A percentile compares a stretch with the other conserved stretches of the same genome.
Evolutionary conservation across 345 rosid genomes (phyloP).

Genomic region (Psidium guajava): DNA sequence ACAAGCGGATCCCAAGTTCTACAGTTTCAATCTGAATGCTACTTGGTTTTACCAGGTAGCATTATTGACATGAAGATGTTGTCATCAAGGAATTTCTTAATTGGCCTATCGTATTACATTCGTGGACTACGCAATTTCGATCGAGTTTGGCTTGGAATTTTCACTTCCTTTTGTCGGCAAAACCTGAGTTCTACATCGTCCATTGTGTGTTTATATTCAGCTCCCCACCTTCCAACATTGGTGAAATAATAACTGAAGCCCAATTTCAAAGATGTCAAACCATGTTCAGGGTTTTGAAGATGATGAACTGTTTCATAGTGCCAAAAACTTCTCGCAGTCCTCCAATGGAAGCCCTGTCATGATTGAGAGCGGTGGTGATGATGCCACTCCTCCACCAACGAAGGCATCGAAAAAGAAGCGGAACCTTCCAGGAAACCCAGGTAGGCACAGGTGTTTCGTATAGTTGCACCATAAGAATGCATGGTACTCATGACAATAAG

Average conservation of each 20-base stretch:
- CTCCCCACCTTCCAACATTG: slow-evolving; percentile 1
- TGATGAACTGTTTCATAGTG: slow-evolving; percentile 29
- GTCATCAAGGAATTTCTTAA: slow-evolving; percentile 19
- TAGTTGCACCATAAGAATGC: not conserved
- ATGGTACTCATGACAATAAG: not conserved
- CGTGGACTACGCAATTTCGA: not conserved
- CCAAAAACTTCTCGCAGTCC: slow-evolving; percentile 14
- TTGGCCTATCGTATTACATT: slow-evolving; percentile 1
- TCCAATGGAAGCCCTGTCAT: slow-evolving; percentile 30
- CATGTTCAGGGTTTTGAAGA: slow-evolving; percentile 34
- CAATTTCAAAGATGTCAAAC: slow-evolving; percentile 26
- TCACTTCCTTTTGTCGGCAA: slow-evolving; percentile 28
- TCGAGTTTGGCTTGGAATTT: slow-evolving; percentile 10
- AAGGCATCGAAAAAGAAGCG: slow-evolving; percentile 29
- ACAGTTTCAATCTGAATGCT: not conserved
- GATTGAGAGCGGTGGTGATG: slow-evolving; percentile 13
- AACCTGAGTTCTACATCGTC: not conserved
- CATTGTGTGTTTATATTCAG: slow-evolving; percentile 6
- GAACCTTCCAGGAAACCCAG: slow-evolving; percentile 54
- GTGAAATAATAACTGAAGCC: not conserved
- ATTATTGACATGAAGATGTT: not conserved
- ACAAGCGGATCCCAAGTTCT: slow-evolving; percentile 17
- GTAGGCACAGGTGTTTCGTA: slow-evolving; percentile 11
- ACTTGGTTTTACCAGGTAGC: not conserved
- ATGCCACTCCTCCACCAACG: slow-evolving; percentile 10